Evolutionary conservation across 768 basidiomycete species (phyloP).

Genomic region (Tricholoma matsutake): DNA sequence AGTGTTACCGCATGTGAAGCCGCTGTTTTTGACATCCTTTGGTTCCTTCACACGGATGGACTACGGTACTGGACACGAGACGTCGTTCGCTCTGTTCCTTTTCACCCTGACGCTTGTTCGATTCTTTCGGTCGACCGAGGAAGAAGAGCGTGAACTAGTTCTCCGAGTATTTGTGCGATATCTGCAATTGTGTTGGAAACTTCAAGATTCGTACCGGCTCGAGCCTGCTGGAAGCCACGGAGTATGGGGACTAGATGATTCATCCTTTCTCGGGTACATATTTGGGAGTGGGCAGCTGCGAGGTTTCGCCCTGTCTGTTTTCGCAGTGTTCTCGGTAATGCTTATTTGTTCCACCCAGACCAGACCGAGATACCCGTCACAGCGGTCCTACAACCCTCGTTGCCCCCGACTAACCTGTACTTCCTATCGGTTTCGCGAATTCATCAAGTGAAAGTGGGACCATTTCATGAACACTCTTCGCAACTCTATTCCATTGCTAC

Average conservation of each 20-base stretch:
- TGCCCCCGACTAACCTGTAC: slow-evolving; percentile 73
- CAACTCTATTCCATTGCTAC: slow-evolving; percentile 83
- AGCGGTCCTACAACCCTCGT: slow-evolving; percentile 53
- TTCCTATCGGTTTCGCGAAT: slow-evolving; percentile 78
- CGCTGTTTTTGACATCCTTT: slow-evolving; percentile 80
- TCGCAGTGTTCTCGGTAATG: slow-evolving; percentile 1
- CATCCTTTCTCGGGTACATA: slow-evolving; percentile 82
- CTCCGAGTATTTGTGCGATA: slow-evolving; percentile 76
- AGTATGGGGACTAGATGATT: slow-evolving; percentile 97
- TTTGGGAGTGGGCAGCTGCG: slow-evolving; percentile 89
- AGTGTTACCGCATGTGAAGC: slow-evolving; percentile 63
- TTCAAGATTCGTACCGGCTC: slow-evolving; percentile 86
- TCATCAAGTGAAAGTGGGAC: slow-evolving; percentile 76
- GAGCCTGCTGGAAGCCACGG: slow-evolving; percentile 98
- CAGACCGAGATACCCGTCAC: slow-evolving; percentile 63
- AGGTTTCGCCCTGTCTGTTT: slow-evolving; percentile 38
- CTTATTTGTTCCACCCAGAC: slow-evolving; percentile 38
- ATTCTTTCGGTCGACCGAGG: slow-evolving; percentile 52
- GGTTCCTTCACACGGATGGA: slow-evolving; percentile 91
- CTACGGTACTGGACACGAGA: slow-evolving; percentile 96
- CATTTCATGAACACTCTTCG: slow-evolving; percentile 91
- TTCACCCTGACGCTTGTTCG: slow-evolving; percentile 68
- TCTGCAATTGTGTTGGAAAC: slow-evolving; percentile 73
- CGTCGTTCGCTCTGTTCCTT: slow-evolving; percentile 80
- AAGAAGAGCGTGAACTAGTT: slow-evolving; percentile 59